Evolutionary conservation across 805 yeast genomes (phyloP).

Genomic region (Ogataea salicorniae): DNA sequence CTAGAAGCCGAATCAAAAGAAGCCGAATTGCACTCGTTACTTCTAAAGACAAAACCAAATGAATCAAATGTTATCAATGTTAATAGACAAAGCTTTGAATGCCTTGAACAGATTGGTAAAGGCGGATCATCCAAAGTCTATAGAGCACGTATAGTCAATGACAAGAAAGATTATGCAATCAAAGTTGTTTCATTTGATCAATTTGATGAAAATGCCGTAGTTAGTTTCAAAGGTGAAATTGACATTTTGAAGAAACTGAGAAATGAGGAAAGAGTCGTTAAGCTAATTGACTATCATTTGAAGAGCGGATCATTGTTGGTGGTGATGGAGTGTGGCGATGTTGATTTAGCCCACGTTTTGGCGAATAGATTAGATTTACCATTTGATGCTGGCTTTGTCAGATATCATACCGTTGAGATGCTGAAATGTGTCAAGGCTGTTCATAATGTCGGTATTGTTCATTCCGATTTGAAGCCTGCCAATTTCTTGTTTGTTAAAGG

Average conservation of each 20-base stretch:
- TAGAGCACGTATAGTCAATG: constrained; percentile 51
- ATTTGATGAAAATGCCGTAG: constrained; percentile 66
- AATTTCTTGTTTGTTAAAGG: constrained; percentile 81
- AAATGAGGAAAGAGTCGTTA: constrained; percentile 67
- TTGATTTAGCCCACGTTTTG: constrained; percentile 80
- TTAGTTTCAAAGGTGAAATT: constrained; percentile 87
- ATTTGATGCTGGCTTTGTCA: constrained; percentile 70
- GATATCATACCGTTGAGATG: constrained; percentile 74
- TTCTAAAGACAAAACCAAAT: constrained; percentile 1
- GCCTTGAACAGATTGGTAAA: constrained; percentile 74
- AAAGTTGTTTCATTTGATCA: constrained; percentile 79
- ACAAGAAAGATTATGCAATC: constrained; percentile 64
- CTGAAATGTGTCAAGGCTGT: constrained; percentile 80
- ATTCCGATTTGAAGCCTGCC: constrained; percentile 48
- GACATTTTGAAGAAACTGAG: constrained; percentile 59
- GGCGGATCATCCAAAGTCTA: constrained; percentile 94
- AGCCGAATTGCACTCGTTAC: background rate
- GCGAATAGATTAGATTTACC: constrained; percentile 46
- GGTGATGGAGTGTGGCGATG: constrained; percentile 94
- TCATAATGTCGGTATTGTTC: constrained; percentile 79
- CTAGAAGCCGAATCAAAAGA: background rate
- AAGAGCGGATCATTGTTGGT: constrained; percentile 57
- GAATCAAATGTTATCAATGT: constrained; percentile 28
- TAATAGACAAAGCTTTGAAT: constrained; percentile 63
- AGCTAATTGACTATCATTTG: constrained; percentile 68